Evolutionary conservation across 2,329 filamentous ascomycete species (phyloP), one percentile per base, ranked within the genome.

Genomic region (Pseudofabraea citricarpa): DNA sequence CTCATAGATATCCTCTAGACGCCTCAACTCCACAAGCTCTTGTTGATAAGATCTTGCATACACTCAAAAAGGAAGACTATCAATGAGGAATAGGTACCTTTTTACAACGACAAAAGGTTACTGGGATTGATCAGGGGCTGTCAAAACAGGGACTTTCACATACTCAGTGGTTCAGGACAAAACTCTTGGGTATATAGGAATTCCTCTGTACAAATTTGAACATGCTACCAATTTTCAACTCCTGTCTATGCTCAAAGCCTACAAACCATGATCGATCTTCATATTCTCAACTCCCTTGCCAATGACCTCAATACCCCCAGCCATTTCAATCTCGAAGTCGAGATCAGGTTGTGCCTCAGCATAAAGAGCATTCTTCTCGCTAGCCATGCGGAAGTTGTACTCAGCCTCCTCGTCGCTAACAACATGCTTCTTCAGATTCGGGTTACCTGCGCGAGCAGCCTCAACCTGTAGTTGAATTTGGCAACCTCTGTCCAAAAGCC

Each of bases 401-500:
- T 61, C 68, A 1, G 77, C 75, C 35, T 72, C 71, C 50, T 78
- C 73, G 27, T 80, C 74, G n/a, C 67, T 67, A 40, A 81, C 72
- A 15, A 73, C 64, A 6, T 73, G 60, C 56, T 80, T 80, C 24
- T 67, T 60, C 9, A 76, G 54, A 0, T 70, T 69, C 15, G 56
- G 55, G 31, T 60, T 57, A 32, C 73, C 72, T 10, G 69, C 73
- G 2, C 73, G 75, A 0, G 85, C 83, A 0, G 83, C 82, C 64
- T 89, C 85, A 27, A 81, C 78, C 52, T 74, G 67, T 40, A 87
- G 66, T 65, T 89, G 84, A 23, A 85, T 74, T 44, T 79, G 72
- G 59, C 85, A 88, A 36, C 75, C 79, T 38, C 82, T 72, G 61
- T 89, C 85, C 60, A 87, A 71, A 35, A 84, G 64, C 0, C 77